Evolutionary conservation across 2,329 filamentous ascomycete species (phyloP).

Genomic region (Zymoseptoria pseudotritici): DNA sequence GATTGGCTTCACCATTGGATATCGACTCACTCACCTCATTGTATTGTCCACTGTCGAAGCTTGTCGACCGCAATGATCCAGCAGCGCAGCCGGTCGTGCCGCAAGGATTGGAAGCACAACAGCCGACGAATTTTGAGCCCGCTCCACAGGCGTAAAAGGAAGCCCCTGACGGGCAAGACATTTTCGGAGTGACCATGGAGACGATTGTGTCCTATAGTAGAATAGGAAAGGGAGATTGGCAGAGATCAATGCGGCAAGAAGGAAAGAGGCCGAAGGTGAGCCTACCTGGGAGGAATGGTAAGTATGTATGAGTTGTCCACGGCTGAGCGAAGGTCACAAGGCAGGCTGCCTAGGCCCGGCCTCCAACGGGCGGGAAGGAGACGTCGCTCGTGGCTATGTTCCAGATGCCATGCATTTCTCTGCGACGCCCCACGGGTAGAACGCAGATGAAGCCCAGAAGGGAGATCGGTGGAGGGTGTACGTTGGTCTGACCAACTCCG

Average conservation of each 20-base stretch:
- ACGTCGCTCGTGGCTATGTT: background rate
- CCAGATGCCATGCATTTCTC: background rate
- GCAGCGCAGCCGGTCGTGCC: slow-evolving; percentile 7
- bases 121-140: slow-evolving; percentile 10
- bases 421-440: background rate
- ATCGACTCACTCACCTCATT: background rate
- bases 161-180: slow-evolving; percentile 9
- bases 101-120: slow-evolving; percentile 10
- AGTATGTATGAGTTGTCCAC: background rate
- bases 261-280: background rate
- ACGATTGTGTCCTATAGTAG: background rate
- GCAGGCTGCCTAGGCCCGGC: background rate
- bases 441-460: background rate
- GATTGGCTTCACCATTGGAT: background rate
- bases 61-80: slow-evolving; percentile 7
- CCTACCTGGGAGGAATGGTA: background rate
- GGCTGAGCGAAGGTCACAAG: background rate
- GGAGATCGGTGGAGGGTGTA: background rate
- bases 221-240: background rate
- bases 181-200: slow-evolving; percentile 5
- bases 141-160: slow-evolving; percentile 12
- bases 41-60: slow-evolving; percentile 10
- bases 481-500: background rate
- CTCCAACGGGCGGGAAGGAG: background rate
- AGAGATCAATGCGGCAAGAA: background rate